Evolutionary conservation across 2,329 filamentous ascomycete genomes (phyloP), one percentile per base, ranked within the genome.

Genomic region (Ophiognomonia clavigignenti-juglandacearum): DNA sequence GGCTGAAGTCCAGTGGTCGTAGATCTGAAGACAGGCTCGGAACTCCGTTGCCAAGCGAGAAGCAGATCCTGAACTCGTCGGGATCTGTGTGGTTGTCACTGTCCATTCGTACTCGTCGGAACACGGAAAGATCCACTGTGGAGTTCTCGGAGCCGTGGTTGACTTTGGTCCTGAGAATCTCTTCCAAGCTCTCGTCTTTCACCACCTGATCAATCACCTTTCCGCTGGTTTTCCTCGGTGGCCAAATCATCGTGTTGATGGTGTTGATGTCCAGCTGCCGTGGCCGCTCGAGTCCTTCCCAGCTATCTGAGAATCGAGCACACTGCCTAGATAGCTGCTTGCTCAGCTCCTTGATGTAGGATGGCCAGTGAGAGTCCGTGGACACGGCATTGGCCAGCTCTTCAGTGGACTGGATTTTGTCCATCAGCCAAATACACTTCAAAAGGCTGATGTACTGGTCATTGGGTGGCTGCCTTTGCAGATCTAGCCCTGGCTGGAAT

Each of bases 301-400:
- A 32, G 16, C 11, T 32, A 8, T 14, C 29, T 32, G 29, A 63
- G 27, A 64, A 65, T 11, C 60, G 56, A 4, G 48, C 48, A 40
- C 56, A 56, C 39, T 58, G 53, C 0, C 45, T 45, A 2, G 62
- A 63, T 10, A 65, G 50, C 7, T 59, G 54, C 32, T 64, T 57
- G 47, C 65, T 60, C 2, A 65, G 55, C 43, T 65, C 56, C 6
- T 51, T 53, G 13, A 58, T 46, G 22, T 64, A 65, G 1, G 63
- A 65, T n/a, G 63, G 63, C 63, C 63, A 65, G 27, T 65, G 63
- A 2, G 62, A 65, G 16, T 61, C 56, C 8, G 48, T 37, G 1
- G n/a, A n/a, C n/a, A 50, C 37, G 1, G 51, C 46, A 3, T 47
- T 23, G 4, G 31, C 39, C 1, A 63, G 40, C 37, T 56, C 39